phyloP scores from a whole-genome alignment of 2,329 filamentous ascomycete genomes.

The Neocatenulostroma microsporum region DNA sequence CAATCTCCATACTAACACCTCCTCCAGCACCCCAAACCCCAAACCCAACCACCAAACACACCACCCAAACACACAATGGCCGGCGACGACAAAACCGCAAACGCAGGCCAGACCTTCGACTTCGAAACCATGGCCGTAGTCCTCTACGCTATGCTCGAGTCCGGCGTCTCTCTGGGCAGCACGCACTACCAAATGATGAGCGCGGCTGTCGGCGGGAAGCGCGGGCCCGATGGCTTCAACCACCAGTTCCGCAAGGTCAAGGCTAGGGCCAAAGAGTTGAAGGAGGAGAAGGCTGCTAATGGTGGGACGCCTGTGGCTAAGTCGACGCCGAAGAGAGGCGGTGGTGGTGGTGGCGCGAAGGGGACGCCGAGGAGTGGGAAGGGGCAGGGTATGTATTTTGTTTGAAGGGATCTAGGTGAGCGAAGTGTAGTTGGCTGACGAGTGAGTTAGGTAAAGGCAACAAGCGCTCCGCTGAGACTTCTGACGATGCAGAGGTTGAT shows the following conservation, averaged over 20 bases:
- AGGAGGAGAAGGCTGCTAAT: slow-evolving; percentile 6
- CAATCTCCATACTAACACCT: too few species aligned
- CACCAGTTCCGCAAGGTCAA: slow-evolving; percentile 26
- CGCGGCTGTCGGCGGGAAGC: slow-evolving; percentile 16
- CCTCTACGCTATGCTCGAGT: slow-evolving; percentile 12
- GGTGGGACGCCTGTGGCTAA: too few species aligned
- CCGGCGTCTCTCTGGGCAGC: slow-evolving; percentile 13
- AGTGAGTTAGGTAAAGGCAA: too few species aligned
- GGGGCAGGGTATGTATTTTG: not conserved
- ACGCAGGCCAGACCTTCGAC: slow-evolving; percentile 13
- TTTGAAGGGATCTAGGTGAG: not conserved
- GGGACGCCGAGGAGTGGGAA: not conserved
- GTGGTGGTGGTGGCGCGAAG: slow-evolving; percentile 4
- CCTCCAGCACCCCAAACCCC: too few species aligned
- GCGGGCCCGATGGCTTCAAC: slow-evolving; percentile 15
- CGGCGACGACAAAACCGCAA: not conserved
- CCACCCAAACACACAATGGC: too few species aligned
- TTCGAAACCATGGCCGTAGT: slow-evolving; percentile 20
- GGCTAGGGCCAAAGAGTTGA: slow-evolving; percentile 20
- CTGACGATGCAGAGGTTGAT: slow-evolving; percentile 10
- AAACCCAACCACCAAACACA: too few species aligned
- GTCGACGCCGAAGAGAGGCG: too few species aligned
- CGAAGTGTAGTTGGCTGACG: slow-evolving; percentile 1
- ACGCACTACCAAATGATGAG: slow-evolving; percentile 26
- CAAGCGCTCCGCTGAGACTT: too few species aligned